A percentile compares a stretch with the other conserved stretches of the same genome.
Conservation (phyloP, 208 protist genomes). For the Willaertia magna region DNA sequence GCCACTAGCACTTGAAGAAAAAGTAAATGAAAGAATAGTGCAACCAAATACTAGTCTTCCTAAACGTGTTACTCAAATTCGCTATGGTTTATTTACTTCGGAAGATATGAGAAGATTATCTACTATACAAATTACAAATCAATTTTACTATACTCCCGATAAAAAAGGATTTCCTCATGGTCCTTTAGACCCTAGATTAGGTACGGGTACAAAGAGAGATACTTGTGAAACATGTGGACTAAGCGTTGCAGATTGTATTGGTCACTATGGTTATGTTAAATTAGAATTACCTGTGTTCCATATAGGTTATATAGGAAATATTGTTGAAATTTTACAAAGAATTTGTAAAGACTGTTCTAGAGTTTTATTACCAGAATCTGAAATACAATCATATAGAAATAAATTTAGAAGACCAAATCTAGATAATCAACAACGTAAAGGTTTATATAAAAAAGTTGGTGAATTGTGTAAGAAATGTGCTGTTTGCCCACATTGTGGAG, state of each 20-base stretch:
- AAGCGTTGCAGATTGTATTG: constrained; percentile 77
- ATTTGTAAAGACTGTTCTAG: constrained; percentile 93
- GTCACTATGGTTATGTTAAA: constrained; percentile 95
- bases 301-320: constrained; percentile 83
- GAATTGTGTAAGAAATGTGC: constrained; percentile 50
- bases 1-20: background rate
- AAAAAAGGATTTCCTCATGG: constrained; percentile 49
- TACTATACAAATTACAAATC: constrained; percentile 55
- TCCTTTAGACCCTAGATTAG: constrained; percentile 72
- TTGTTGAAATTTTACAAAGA: constrained; percentile 79
- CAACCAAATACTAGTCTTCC: background rate
- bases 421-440: constrained; percentile 27
- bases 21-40: background rate
- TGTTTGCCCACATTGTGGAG: constrained; percentile 78
- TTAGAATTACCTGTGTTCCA: constrained; percentile 97
- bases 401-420: constrained; percentile 32
- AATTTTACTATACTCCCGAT: constrained; percentile 47
- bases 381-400: constrained; percentile 23
- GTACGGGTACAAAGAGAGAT: constrained; percentile 59
- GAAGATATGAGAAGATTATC: constrained; percentile 57
- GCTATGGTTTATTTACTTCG: constrained; percentile 69
- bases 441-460: constrained; percentile 34
- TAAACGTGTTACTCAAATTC: constrained; percentile 32
- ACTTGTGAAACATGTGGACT: constrained; percentile 81
- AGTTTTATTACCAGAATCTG: constrained; percentile 64